A percentile compares a stretch with the other conserved stretches of the same genome.
phyloP scores from a whole-genome alignment of 106 monocot genomes.

The Apostasia ramifera region DNA sequence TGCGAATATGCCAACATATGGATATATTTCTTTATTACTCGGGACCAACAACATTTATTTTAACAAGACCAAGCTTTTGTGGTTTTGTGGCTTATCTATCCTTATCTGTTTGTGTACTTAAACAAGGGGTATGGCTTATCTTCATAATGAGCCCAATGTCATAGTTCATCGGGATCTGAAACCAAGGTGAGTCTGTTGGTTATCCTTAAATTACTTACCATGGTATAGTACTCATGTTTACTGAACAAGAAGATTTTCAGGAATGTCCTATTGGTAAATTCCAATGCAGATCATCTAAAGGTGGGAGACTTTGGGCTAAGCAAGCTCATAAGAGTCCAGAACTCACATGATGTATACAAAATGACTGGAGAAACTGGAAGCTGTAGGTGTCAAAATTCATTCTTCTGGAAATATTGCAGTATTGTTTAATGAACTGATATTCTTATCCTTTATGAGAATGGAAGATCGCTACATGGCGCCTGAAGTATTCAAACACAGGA shows the following conservation, averaged over 20 bases:
- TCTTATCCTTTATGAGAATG: constrained; percentile 13
- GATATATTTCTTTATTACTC: no score
- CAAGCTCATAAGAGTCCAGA: constrained; percentile 84
- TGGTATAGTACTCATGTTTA: constrained; percentile 10
- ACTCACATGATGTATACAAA: constrained; percentile 90
- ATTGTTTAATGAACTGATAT: constrained; percentile 2
- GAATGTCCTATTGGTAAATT: constrained; percentile 96
- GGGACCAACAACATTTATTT: no score
- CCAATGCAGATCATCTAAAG: constrained; percentile 90
- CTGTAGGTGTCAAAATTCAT: constrained; percentile 48
- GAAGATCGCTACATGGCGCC: constrained; percentile 97
- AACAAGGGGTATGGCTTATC: constrained; percentile 89
- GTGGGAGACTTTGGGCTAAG: constrained; percentile 98
- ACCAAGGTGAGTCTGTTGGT: constrained; percentile 53
- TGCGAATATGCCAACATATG: no score
- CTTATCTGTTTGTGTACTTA: background rate
- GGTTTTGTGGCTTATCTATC: no score
- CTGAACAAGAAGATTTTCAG: constrained; percentile 28
- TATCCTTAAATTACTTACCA: background rate
- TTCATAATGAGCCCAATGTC: constrained; percentile 98
- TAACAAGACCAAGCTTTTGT: no score
- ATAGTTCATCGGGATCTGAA: constrained; percentile 94
- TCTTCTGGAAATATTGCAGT: background rate
- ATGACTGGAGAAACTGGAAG: constrained; percentile 99
- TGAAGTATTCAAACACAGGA: constrained; percentile 96